Evolutionary conservation across 2,329 filamentous ascomycete species (phyloP).

Genomic region (Cladosporium sp.): DNA sequence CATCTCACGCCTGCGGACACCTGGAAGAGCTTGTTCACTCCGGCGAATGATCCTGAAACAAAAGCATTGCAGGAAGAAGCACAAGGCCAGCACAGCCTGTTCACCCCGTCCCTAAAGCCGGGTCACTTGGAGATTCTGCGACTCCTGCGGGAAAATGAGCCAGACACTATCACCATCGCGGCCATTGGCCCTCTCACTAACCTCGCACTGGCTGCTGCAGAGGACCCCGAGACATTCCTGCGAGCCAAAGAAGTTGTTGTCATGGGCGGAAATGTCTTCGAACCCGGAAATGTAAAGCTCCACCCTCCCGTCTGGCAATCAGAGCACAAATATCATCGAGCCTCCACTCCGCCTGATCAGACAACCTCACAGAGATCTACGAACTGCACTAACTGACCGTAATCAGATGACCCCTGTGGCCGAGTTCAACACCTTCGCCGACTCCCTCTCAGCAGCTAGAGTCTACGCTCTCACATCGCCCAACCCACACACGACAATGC

Average conservation of each 20-base stretch:
- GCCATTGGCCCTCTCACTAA: slow-evolving; percentile 93
- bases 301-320: slow-evolving; percentile 16
- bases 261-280: slow-evolving; percentile 84
- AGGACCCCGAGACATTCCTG: slow-evolving; percentile 85
- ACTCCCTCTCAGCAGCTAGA: slow-evolving; percentile 50
- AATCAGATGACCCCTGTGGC: slow-evolving; percentile 66
- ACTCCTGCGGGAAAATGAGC: slow-evolving; percentile 74
- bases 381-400: slow-evolving; percentile 23
- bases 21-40: slow-evolving; percentile 44
- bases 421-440: slow-evolving; percentile 95
- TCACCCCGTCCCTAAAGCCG: slow-evolving; percentile 68
- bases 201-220: slow-evolving; percentile 78
- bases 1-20: slow-evolving; percentile 45
- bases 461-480: slow-evolving; percentile 47
- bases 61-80: slow-evolving; percentile 11
- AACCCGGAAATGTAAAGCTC: slow-evolving; percentile 64
- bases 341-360: slow-evolving; percentile 38
- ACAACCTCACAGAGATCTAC: slow-evolving; percentile 18
- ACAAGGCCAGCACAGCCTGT: slow-evolving; percentile 42
- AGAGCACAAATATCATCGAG: slow-evolving; percentile 17
- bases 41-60: slow-evolving; percentile 25
- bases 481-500: slow-evolving; percentile 74
- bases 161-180: slow-evolving; percentile 82
- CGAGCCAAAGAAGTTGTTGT: slow-evolving; percentile 86
- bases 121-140: slow-evolving; percentile 88